phyloP scores from a whole-genome alignment of 75 land plant genomes.

The Picea glauca region DNA sequence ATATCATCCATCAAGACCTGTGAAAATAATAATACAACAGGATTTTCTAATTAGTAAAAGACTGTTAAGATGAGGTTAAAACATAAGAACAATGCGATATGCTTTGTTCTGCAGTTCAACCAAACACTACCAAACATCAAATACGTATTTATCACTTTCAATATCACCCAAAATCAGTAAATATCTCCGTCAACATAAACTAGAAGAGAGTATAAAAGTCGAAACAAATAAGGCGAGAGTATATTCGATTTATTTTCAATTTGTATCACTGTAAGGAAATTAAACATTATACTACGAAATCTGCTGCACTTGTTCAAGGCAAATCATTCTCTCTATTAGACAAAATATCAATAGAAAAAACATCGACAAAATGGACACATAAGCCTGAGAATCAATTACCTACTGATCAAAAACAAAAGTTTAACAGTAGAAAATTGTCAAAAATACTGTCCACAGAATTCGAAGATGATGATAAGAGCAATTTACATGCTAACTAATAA shows the following conservation, averaged over 20 bases:
- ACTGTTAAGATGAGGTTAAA: not conserved
- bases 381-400: too few species aligned
- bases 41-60: constrained; percentile 2
- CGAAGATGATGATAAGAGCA: constrained; percentile 2
- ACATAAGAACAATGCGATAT: not conserved
- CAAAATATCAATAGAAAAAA: not conserved
- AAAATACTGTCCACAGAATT: not conserved
- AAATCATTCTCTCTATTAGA: not conserved
- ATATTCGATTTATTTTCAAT: not conserved
- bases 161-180: not conserved
- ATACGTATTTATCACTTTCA: not conserved
- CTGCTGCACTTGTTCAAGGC: not conserved
- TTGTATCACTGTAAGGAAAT: not conserved
- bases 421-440: too few species aligned
- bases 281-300: not conserved
- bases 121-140: too few species aligned
- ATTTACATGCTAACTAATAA: not conserved
- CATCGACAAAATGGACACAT: too few species aligned
- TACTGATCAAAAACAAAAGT: too few species aligned
- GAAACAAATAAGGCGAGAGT: not conserved
- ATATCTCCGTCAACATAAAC: too few species aligned
- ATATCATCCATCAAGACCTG: constrained; percentile 97
- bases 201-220: not conserved
- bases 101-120: not conserved
- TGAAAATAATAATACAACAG: constrained; percentile 4